Evolutionary conservation across 2,329 filamentous ascomycete species (phyloP), one percentile per base, ranked within the genome.

Genomic region (Colletotrichum somersetense): DNA sequence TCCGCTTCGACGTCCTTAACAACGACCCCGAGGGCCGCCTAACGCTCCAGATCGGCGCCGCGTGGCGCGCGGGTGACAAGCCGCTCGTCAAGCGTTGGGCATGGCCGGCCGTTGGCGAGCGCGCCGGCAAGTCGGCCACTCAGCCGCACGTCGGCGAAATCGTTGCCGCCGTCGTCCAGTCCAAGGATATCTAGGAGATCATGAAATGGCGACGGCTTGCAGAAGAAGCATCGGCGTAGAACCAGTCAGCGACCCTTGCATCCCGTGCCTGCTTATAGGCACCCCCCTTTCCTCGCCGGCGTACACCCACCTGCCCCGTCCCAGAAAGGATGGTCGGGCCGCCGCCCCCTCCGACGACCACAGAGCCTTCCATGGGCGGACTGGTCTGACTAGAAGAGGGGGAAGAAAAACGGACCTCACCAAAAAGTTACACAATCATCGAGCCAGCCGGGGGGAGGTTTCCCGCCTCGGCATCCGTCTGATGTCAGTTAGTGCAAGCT

Each of bases 1-100:
- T 85, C 6, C 76, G 73, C 18, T 82, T 85, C 57, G 66, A 77
- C 26, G 65, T 84, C 52, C 72, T 74, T 30, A 76, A 77, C 33
- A 77, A 77, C 26, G 74, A 63, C 44, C 40, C 26, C 40, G 53
- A 62, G 12, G 50, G 52, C 62, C 58, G 66, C 16, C 67, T 23
- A 69, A 75, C 46, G 38, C 72, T 82, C 16, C 70, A 75, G 5
- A 64, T 80, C 20, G 74, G 65, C 23, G 76, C 75, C 35, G 75
- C 73, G 7, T 74, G 75, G 42, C 48, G 71, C 12, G 57, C 72
- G n/a, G 59, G 33, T 7, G 70, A 73, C 1, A 74, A 76, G 20
- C 62, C 68, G 3, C 55, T 56, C 3, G 69, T 68, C 26, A 75
- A 72, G 55, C 75, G 74, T 12, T 82, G 81, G 81, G 75, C 68